Evolutionary conservation across 805 yeast species (phyloP), one percentile per base, ranked within the genome.

Genomic region (Jamesozyma lodderae): DNA sequence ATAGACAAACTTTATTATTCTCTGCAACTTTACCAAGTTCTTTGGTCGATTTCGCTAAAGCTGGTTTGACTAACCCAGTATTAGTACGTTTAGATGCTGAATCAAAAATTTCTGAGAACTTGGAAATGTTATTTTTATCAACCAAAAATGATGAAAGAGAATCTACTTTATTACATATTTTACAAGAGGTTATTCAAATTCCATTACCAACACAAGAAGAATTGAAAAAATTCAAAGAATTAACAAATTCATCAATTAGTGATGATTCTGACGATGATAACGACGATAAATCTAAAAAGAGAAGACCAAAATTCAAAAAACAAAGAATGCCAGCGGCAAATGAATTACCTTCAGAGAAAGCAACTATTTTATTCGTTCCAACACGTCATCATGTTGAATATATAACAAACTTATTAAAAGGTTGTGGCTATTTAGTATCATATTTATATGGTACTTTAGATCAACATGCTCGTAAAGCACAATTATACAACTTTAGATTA

Each of bases 341-440:
- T 51, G 88, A 79, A 41, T 63, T 90, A 43, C 96, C 96, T 1
- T 80, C 94, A 3, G 78, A 78, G 42, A 67, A 75, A 44, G 85
- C 97, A 4, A 92, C 98, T 1, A 87, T 92, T 48, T 73, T 92
- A 2, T 92, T 92, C 52, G 96, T 86, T 6, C 98, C 97, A 33
- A 92, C 99, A 0, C 82, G 87, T 63, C 98, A 92, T 64, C 98
- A 92, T 62, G 98, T 92, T 17, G 99, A 92, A 63, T 94, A 86
- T 57, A 70, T 92, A 36, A 69, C 90, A 4, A 68, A 67, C 3
- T 57, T 92, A 41, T 66, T 92, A 41, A 76, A 72, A 51, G 77
- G 76, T 22, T 77, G 83, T 26, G 96, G 96, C 1, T 92, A 82
- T 59, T 79, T 92, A 6, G 82, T 77, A 1, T 81, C 98, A 1